Evolutionary conservation across 148 eudicot species (phyloP), one percentile per base, ranked within the genome.

Genomic region (Rhododendron ferrugineum): DNA sequence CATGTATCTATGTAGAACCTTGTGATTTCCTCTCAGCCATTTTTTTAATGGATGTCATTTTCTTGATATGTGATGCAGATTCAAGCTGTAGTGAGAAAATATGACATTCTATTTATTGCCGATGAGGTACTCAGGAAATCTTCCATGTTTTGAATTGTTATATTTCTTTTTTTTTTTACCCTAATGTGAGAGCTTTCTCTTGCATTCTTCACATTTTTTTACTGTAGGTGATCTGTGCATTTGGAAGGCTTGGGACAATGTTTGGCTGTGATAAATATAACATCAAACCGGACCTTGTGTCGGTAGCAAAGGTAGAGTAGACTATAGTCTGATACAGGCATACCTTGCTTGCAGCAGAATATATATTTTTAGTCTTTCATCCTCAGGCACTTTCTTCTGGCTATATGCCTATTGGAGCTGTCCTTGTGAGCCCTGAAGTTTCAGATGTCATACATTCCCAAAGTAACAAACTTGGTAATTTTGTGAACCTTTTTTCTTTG

Each of bases 221-320:
- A 47, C n/a, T 89, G 81, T 86, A 94, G 97, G 97, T 97, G 2
- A 92, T 97, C 70, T 95, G 99, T 88, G 99, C 92, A 52, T 97
- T 97, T 91, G 99, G 99, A 86, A 95, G 99, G 93, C 98, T 97
- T 58, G 99, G 99, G 3, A 90, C 95, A 82, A 94, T 93, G 98
- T 97, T 91, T 86, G 99, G 99, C 77, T 93, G 92, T 88, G 99
- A 97, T 82, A 95, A 93, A 89, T 97, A 91, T 90, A 92, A 93
- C 86, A 92, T 97, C 84, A 95, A 95, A 87, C 99, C 99, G 18
- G 98, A 97, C 89, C 98, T 97, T 84, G 99, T 97, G 79, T 89
- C 99, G 42, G 4, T 97, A 64, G 99, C 99, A 34, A 97, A 97
- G 98, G 99, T 97, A 82, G 30, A n/a, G 42, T 40, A 85, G 30